Base-by-base conservation (phyloP, 2,329 filamentous ascomycete genomes). In the Sporothrix schenckii region DNA sequence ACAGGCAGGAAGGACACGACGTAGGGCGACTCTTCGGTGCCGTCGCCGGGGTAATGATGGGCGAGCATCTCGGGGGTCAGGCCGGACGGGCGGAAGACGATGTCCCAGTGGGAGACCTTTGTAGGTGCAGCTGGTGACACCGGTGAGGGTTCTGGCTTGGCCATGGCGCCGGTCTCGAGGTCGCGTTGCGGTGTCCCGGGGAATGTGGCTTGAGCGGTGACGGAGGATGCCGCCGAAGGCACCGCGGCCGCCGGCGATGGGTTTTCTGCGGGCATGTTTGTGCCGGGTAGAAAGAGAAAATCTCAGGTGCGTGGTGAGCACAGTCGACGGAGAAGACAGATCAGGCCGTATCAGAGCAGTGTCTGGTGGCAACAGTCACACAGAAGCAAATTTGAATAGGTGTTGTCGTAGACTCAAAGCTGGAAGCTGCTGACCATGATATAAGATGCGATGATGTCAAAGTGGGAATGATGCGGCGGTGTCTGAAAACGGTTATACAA, bases 11-110 rank as follows among this genome's bases (percentile, higher is more conserved):
- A 93, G 69, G 87, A 86, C 73, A 93, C 89, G 44, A 88, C 79
- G 73, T 86, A 93, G 0, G 91, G 91, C 53, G 89, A 87, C 56
- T 90, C 86, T 10, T 83, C 77, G 1, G 90, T 93, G 72, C 91
- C 91, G 14, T 84, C 78, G 34, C 89, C 89, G 19, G 79, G 76
- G 74, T 90, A 91, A 3, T 80, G 77, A 77, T 86, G 81, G 66
- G 85, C 80, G 60, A 89, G 78, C 10, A 89, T 85, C 68, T 85
- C 83, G 61, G 84, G 81, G 0, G 85, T 88, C 66, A 91, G 79
- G 58, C 85, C 85, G 34, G 84, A 83, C 69, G 87, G 88, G 76
- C 89, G 84, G 65, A 85, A 77, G 71, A 91, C 81, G 69, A 88
- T 79, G 66, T 81, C 79, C 78, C 83, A 86, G 78, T 87, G 84